A percentile compares a stretch with the other conserved stretches of the same genome.
Conservation (phyloP, 345 rosid genomes). For the Cardiospermum halicacabum region DNA sequence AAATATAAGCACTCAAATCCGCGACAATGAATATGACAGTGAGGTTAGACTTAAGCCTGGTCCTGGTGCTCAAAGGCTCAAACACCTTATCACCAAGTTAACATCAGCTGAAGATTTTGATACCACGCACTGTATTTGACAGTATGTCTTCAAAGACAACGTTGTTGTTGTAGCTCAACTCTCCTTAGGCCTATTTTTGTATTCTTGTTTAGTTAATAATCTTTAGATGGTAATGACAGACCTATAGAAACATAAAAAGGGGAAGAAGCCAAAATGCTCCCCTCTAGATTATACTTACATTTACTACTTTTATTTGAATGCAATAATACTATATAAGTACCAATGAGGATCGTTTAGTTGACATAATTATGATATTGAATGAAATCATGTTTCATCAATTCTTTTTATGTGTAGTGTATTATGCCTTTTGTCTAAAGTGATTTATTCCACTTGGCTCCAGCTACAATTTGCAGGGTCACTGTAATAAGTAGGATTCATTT, state of each 20-base stretch:
- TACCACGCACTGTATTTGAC: conserved; percentile 52
- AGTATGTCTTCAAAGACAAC: conserved; percentile 10
- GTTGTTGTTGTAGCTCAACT: not conserved
- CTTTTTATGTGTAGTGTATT: not conserved
- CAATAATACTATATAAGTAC: not conserved
- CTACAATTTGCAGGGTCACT: not conserved
- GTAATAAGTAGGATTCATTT: not conserved
- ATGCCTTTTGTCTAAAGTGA: not conserved
- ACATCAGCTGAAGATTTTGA: conserved; percentile 51
- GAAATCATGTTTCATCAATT: not conserved
- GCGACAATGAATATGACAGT: conserved; percentile 23
- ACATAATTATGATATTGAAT: not conserved
- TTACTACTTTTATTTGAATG: conserved; percentile 13
- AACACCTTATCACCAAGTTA: conserved; percentile 43
- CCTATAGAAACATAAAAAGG: conserved; percentile 7
- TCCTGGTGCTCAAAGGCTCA: conserved; percentile 64
- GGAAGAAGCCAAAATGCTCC: conserved; percentile 8
- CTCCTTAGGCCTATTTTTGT: not conserved
- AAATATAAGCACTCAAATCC: conserved; percentile 14
- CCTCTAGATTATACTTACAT: not conserved
- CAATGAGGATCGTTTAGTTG: conserved; percentile 9
- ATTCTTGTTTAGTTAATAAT: not conserved
- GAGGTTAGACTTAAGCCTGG: conserved; percentile 67
- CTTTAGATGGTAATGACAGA: not conserved
- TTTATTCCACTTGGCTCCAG: not conserved